Evolutionary conservation across 345 rosid species (phyloP).

Genomic region (Populus nigra): DNA sequence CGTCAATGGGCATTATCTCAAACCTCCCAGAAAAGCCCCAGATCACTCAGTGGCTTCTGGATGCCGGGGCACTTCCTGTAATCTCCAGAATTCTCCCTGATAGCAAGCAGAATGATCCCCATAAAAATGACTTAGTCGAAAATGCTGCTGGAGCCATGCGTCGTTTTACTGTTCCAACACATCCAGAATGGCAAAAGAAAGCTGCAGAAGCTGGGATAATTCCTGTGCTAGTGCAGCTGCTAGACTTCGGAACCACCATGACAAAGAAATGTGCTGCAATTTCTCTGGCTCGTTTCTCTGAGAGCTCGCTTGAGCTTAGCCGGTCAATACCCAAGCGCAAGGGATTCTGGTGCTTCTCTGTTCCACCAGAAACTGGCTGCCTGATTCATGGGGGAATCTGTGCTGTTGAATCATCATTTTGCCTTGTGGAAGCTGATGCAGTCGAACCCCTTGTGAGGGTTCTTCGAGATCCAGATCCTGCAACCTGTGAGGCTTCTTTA

Average conservation of each 20-base stretch:
- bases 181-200: conserved; percentile 49
- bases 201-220: conserved; percentile 55
- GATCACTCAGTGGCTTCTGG: conserved; percentile 54
- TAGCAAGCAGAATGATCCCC: conserved; percentile 33
- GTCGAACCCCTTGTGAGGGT: conserved; percentile 47
- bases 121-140: conserved; percentile 36
- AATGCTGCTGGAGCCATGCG: conserved; percentile 51
- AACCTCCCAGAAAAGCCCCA: conserved; percentile 50
- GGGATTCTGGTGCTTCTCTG: conserved; percentile 49
- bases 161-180: conserved; percentile 45
- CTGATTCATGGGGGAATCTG: conserved; percentile 56
- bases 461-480: conserved; percentile 48
- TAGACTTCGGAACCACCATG: conserved; percentile 43
- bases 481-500: conserved; percentile 51
- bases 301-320: conserved; percentile 44
- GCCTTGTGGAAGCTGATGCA: conserved; percentile 64
- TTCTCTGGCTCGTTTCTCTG: conserved; percentile 49
- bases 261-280: conserved; percentile 48
- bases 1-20: conserved; percentile 50
- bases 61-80: conserved; percentile 37
- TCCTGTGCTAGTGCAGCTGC: conserved; percentile 48
- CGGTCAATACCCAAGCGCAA: conserved; percentile 29
- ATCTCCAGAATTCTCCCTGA: conserved; percentile 25
- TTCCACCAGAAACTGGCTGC: conserved; percentile 46
- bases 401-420: conserved; percentile 54